A percentile compares a stretch with the other conserved stretches of the same genome.
Evolutionary conservation across 805 yeast genomes (phyloP).

Genomic region (Myxozyma kluyveri): DNA sequence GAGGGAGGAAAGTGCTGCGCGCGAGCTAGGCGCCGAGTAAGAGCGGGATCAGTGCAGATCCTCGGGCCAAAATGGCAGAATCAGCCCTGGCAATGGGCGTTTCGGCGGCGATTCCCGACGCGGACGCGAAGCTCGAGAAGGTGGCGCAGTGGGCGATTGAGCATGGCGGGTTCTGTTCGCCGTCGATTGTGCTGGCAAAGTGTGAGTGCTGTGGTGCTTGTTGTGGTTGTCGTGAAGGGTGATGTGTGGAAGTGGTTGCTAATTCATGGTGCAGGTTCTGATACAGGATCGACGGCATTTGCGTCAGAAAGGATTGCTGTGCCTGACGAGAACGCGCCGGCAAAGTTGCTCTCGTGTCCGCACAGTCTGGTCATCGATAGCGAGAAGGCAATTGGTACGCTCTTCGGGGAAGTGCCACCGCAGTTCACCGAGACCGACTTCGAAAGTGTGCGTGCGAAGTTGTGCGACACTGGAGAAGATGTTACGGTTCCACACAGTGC

Average conservation of each 20-base stretch:
- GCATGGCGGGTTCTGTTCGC: conserved; percentile 22
- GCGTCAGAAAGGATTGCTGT: conserved; percentile 5
- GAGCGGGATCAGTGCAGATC: too few relatives aligned
- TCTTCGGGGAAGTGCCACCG: neutral
- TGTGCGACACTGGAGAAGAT: neutral
- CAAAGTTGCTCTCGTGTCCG: conserved; percentile 19
- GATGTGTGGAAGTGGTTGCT: neutral
- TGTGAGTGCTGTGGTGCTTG: conserved; percentile 10
- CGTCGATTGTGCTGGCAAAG: conserved; percentile 5
- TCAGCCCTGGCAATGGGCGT: neutral
- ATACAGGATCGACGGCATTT: conserved; percentile 21
- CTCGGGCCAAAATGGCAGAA: too few relatives aligned
- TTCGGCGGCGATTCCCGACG: neutral
- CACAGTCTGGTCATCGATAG: conserved; percentile 20
- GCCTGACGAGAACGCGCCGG: neutral
- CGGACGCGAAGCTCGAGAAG: conserved; percentile 5
- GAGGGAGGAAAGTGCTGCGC: too few relatives aligned
- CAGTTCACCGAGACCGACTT: neutral
- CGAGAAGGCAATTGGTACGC: conserved; percentile 10
- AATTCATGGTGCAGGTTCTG: too few relatives aligned
- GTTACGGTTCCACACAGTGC: neutral
- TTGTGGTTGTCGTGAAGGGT: too few relatives aligned
- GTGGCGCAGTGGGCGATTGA: conserved; percentile 14
- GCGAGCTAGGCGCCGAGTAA: too few relatives aligned
- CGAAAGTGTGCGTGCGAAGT: too few relatives aligned